phyloP scores from a whole-genome alignment of 1,284 basidiomycete genomes.

The Leccinum laetum region DNA sequence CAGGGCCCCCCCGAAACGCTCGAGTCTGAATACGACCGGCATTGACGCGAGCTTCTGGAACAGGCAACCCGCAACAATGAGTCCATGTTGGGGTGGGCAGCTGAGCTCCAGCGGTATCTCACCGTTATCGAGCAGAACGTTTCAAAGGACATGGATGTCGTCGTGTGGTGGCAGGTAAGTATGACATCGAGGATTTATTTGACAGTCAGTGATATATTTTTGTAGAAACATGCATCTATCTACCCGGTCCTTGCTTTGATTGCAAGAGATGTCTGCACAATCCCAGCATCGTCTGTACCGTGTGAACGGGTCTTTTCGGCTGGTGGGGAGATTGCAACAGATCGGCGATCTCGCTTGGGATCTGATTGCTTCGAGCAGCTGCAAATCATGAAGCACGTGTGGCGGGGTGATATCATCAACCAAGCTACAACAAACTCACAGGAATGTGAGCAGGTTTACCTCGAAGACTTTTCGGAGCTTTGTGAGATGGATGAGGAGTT shows the following conservation, averaged over 20 bases:
- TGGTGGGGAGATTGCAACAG: not conserved
- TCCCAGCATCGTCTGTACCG: not conserved
- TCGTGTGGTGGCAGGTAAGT: not conserved
- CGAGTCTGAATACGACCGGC: not conserved
- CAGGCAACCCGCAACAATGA: not conserved
- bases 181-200: not conserved
- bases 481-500: not conserved
- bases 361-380: not conserved
- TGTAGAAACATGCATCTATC: not conserved
- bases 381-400: not conserved
- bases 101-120: not conserved
- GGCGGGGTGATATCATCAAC: not conserved
- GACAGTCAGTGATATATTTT: not conserved
- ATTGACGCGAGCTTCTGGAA: not conserved
- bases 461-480: not conserved
- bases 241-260: not conserved
- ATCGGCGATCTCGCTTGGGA: not conserved
- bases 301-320: not conserved
- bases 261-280: not conserved
- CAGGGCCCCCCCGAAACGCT: not conserved
- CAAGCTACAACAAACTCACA: not conserved
- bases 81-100: not conserved
- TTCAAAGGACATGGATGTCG: not conserved
- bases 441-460: not conserved
- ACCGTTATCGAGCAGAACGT: not conserved